Base-by-base conservation (phyloP, 495 filamentous ascomycete genomes). In the Penicillium samsonianum region DNA sequence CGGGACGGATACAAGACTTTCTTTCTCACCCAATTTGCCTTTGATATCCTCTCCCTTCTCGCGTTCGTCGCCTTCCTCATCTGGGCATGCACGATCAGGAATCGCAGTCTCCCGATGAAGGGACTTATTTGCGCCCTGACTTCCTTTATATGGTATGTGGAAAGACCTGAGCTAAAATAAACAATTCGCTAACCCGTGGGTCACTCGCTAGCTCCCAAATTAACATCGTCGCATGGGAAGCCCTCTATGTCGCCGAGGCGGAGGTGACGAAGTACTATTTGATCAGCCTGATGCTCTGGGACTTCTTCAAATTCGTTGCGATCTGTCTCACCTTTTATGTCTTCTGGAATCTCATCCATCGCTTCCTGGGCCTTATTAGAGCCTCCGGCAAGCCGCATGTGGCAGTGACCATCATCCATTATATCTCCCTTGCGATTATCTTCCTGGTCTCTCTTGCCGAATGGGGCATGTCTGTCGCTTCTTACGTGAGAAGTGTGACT, bases 301-400 rank as follows among this genome's bases (percentile, higher is more conserved):
- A 54, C 2, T 61, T 72, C 20, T 72, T 72, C 58, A 14, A 14
- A 17, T 12, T 62, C 10, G 2, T 60, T 9, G 50, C 38, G 1
- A 20, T 49, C 12, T 53, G 61, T 20, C 9, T 70, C 5, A 30
- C 65, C 17, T 55, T 63, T 31, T 62, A 60, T 26, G 58, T 65
- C 30, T 65, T 70, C 52, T 72, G 62, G 47, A 42, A 48, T 11
- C 31, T 70, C 25, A 60, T 65, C 22, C 63, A 71, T 28, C 31
- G 46, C 19, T 25, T 61, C 1, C 46, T 71, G 22, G 54, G 55
- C 17, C 60, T 62, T 9, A 58, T 69, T 19, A 58, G 60, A 2
- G 55, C 62, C 43, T 35, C 61, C 1, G 61, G 61, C 3, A 66
- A 58, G 22, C 61, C 65, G 2, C 63, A 63, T 35, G 40, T 53